A percentile compares a stretch with the other conserved stretches of the same genome.
Evolutionary conservation across 257 asterid genomes (phyloP).

Genomic region (Salvia splendens): DNA sequence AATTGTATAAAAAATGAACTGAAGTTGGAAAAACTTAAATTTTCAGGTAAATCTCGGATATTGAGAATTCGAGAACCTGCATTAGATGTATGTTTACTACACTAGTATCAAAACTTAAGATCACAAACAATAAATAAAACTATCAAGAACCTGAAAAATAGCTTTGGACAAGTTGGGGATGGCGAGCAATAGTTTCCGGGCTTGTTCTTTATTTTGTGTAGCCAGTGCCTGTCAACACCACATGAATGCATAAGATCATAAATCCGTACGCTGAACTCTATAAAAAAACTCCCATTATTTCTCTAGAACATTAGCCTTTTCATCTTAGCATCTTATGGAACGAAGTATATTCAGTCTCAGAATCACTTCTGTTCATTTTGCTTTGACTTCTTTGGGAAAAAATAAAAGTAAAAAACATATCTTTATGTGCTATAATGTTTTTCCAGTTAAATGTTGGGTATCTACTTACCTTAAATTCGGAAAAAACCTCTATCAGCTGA

Average conservation of each 20-base stretch:
- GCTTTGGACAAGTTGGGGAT: slow-evolving; percentile 78
- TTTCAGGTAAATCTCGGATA: background rate
- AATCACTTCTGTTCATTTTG: background rate
- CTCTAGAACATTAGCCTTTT: background rate
- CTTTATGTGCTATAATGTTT: background rate
- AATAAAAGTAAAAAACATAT: background rate
- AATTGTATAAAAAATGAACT: background rate
- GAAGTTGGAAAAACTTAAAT: background rate
- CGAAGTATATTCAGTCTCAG: background rate
- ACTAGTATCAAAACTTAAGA: slow-evolving; percentile 12
- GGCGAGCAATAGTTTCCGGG: slow-evolving; percentile 65
- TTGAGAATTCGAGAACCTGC: slow-evolving; percentile 14
- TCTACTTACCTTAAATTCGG: slow-evolving; percentile 68
- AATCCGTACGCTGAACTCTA: slow-evolving; percentile 13
- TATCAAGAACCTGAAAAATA: slow-evolving; percentile 69
- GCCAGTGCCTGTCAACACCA: slow-evolving; percentile 68
- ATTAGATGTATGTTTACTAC: slow-evolving; percentile 14
- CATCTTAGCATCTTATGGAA: background rate
- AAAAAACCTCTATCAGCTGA: slow-evolving; percentile 70
- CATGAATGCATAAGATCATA: slow-evolving; percentile 25
- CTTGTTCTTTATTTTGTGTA: slow-evolving; percentile 79
- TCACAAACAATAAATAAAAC: slow-evolving; percentile 11
- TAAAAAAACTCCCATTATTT: background rate
- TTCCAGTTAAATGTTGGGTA: background rate
- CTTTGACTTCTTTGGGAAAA: background rate